These are phyloP conservation scores for Naganishia sp. DNA, from an alignment of 1,284 basidiomycete species.

Conservation along the genomic window DNA sequence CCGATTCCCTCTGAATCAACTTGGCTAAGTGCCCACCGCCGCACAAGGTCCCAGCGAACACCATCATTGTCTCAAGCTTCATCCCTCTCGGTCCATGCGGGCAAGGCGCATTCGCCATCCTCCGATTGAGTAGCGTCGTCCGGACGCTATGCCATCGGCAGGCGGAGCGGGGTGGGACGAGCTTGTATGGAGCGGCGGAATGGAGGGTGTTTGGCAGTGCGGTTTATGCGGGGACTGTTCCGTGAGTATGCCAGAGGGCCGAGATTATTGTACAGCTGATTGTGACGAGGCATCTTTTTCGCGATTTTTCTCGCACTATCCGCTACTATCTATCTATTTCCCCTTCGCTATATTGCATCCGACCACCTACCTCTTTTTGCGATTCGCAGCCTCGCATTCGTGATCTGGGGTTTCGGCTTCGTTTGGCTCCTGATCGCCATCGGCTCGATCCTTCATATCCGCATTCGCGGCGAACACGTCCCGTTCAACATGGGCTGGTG, in stretches of 20 bases:
- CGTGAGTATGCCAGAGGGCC: conserved; percentile 24
- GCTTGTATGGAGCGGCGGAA: conserved; percentile 39
- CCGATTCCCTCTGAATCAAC: conserved; percentile 42
- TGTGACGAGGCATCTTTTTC: no score
- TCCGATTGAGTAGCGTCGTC: conserved; percentile 59
- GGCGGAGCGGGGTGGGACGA: conserved; percentile 6
- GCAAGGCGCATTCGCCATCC: conserved; percentile 63
- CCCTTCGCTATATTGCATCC: no score
- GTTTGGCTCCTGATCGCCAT: conserved; percentile 55
- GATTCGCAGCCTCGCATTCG: conserved; percentile 41
- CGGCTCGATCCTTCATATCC: conserved; percentile 38
- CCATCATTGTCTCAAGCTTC: conserved; percentile 64
- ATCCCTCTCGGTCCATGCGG: conserved; percentile 61
- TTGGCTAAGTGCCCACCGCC: conserved; percentile 35
- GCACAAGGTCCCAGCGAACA: conserved; percentile 54
- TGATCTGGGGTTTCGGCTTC: conserved; percentile 56
- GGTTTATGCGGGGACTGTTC: conserved; percentile 30
- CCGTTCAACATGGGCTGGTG: conserved; percentile 48
- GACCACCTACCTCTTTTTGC: background rate
- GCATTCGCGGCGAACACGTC: conserved; percentile 25
- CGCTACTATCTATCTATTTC: no score
- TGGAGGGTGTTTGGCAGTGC: conserved; percentile 30
- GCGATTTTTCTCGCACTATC: no score
- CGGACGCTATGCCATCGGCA: conserved; percentile 43
- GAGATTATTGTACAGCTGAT: no score